These are phyloP conservation scores for Aspergillus proliferans DNA, from an alignment of 2,329 filamentous ascomycete genomes.

Conservation along the genomic window DNA sequence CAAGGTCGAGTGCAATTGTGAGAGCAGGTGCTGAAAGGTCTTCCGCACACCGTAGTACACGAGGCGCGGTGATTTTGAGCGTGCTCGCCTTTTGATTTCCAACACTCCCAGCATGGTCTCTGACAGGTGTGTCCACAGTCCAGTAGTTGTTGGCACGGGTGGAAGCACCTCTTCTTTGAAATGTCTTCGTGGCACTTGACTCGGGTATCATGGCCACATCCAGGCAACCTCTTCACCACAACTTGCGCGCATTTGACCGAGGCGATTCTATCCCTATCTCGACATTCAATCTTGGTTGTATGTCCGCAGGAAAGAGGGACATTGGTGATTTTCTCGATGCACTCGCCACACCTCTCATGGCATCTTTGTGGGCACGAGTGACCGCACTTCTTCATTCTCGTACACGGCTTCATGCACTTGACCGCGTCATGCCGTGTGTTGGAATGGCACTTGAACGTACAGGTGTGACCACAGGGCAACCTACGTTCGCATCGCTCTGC, in stretches of 20 bases:
- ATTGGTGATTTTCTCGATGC: not conserved
- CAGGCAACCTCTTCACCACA: not conserved
- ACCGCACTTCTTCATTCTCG: conserved; percentile 1
- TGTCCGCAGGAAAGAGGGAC: conserved; percentile 6
- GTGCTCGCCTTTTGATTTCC: not conserved
- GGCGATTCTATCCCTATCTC: not conserved
- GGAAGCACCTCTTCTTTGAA: not conserved
- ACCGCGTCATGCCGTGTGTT: conserved; percentile 2
- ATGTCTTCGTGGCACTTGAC: not conserved
- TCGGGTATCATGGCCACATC: not conserved
- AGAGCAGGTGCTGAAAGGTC: too few relatives aligned
- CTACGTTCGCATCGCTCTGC: conserved; percentile 3
- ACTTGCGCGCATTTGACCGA: not conserved
- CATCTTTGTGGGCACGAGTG: conserved; percentile 9
- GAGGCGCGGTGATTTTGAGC: not conserved
- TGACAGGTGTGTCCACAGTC: not conserved
- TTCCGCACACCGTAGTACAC: too few relatives aligned
- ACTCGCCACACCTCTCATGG: conserved; percentile 5
- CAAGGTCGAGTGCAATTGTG: too few relatives aligned
- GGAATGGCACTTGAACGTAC: conserved; percentile 10
- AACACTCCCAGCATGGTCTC: not conserved
- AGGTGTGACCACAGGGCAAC: conserved; percentile 7
- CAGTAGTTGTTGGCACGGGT: not conserved
- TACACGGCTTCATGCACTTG: conserved; percentile 7
- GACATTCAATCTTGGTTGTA: conserved; percentile 3